Conservation (phyloP, 192 early-diverging fungal species). For the Podila horticola region DNA sequence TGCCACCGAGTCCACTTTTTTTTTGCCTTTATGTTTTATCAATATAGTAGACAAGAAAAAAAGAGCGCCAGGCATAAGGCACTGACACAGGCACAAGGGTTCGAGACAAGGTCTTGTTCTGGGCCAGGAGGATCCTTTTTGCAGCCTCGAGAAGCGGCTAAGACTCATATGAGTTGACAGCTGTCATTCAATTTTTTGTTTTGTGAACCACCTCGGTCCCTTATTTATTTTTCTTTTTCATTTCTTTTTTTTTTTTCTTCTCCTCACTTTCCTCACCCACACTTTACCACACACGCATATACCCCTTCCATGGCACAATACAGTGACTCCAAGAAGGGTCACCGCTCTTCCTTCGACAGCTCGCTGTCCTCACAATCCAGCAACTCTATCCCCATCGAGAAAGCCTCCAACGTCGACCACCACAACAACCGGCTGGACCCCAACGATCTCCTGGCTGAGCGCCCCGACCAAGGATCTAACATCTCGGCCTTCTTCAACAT, state of each 20-base stretch:
- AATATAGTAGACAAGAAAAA: background rate
- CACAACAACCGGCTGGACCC: background rate
- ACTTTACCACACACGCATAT: background rate
- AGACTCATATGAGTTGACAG: too few relatives aligned
- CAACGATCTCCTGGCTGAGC: slow-evolving; percentile 40
- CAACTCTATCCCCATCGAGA: slow-evolving; percentile 4
- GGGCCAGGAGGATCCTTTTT: too few relatives aligned
- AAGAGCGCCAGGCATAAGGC: background rate
- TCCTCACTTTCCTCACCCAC: background rate
- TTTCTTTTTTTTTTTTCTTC: background rate
- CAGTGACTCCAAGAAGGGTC: background rate
- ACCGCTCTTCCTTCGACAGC: background rate
- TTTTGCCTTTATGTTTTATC: background rate
- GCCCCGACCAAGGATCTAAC: slow-evolving; percentile 57
- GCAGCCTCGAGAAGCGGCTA: too few relatives aligned
- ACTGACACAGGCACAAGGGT: background rate
- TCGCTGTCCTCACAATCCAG: slow-evolving; percentile 29
- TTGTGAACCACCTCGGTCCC: background rate
- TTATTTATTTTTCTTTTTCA: background rate
- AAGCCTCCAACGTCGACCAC: background rate
- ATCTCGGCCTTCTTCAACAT: slow-evolving; percentile 59
- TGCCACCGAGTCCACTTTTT: slow-evolving; percentile 2
- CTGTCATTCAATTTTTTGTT: too few relatives aligned
- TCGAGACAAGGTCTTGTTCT: background rate
- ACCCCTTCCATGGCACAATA: background rate